Evolutionary conservation across 2,329 filamentous ascomycete species (phyloP), one percentile per base, ranked within the genome.

Genomic region (Xylariaceae sp.): DNA sequence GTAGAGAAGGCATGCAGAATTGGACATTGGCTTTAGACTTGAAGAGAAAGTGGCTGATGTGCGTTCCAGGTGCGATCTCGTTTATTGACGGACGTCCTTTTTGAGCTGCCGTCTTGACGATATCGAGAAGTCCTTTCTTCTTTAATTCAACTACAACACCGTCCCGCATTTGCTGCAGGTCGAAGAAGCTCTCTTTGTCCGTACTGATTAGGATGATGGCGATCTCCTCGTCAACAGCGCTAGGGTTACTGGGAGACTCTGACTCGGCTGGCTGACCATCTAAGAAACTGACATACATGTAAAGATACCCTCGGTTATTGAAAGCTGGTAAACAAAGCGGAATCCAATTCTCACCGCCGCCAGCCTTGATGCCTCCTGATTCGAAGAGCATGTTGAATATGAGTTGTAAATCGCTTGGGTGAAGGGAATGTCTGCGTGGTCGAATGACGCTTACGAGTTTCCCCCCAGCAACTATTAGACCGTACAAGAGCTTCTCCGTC

Each of bases 311-410:
- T 49, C 88, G 90, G 72, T 91, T 98, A 76, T 99, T 99, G 77
- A 99, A 99, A 4, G 93, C 93, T 0, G 95, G 96, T 2, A 99
- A 82, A 67, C 95, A 99, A 6, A 99, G 81, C 0, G 95, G 95
- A 46, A 98, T 93, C 95, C 95, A 99, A 67, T 93, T 97, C 74
- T 99, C 95, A 26, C 93, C 95, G 40, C 82, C 92, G 5, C 90
- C 93, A 19, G 91, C 89, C 71, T 95, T 93, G 70, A 99, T 89
- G 43, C 91, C 89, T 47, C 91, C 91, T 2, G 93, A 95, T 75
- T 96, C 93, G 67, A 99, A 99, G 1, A 99, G 85, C 96, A 99
- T 99, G 70, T 98, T 98, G 81, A 99, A 99, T 58, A 99, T 93
- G 44, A 99, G 83, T 69, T 97, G 93, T 20, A 99, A 81, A 71